Percentiles rank a stretch among this genome's conserved stretches.
Conservation (phyloP, 1,284 basidiomycete species). For the Puccinia brachypodii region DNA sequence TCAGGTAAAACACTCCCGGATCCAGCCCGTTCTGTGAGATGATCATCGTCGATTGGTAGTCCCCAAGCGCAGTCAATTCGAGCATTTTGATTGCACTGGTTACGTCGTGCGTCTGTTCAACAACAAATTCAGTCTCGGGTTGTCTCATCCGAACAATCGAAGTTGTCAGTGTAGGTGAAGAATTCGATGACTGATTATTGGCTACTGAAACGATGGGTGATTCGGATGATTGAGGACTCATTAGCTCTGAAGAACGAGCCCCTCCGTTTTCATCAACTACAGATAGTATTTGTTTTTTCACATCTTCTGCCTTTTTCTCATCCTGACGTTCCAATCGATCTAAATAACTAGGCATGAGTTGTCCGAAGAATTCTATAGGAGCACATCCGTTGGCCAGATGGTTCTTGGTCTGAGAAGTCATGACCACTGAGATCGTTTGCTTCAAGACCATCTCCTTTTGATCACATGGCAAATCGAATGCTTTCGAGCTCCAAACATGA, state of each 20-base stretch:
- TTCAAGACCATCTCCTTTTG: conserved; percentile 74
- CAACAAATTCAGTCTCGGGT: conserved; percentile 87
- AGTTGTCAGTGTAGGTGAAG: conserved; percentile 44
- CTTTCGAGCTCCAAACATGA: conserved; percentile 69
- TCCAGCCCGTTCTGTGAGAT: conserved; percentile 74
- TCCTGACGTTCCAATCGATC: conserved; percentile 88
- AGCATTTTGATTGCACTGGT: conserved; percentile 80
- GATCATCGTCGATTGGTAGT: conserved; percentile 80
- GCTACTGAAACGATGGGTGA: conserved; percentile 39
- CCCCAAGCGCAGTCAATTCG: conserved; percentile 79
- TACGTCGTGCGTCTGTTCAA: conserved; percentile 82
- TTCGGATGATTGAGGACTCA: conserved; percentile 48
- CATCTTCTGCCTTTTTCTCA: conserved; percentile 72
- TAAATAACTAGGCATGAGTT: conserved; percentile 74
- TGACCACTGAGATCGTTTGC: conserved; percentile 74
- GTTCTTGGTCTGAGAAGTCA: conserved; percentile 70
- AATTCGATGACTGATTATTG: conserved; percentile 50
- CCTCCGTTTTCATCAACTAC: conserved; percentile 78
- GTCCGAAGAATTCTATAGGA: conserved; percentile 82
- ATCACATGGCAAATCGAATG: conserved; percentile 72
- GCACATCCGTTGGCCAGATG: conserved; percentile 74
- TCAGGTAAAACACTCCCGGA: conserved; percentile 80
- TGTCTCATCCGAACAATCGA: conserved; percentile 72
- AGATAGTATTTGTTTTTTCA: too few relatives aligned
- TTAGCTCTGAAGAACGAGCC: conserved; percentile 55